Percentiles rank a stretch among this genome's conserved stretches.
These are phyloP conservation scores for Claviceps sp. DNA, from an alignment of 2,329 filamentous ascomycete species.

Conservation along the genomic window DNA sequence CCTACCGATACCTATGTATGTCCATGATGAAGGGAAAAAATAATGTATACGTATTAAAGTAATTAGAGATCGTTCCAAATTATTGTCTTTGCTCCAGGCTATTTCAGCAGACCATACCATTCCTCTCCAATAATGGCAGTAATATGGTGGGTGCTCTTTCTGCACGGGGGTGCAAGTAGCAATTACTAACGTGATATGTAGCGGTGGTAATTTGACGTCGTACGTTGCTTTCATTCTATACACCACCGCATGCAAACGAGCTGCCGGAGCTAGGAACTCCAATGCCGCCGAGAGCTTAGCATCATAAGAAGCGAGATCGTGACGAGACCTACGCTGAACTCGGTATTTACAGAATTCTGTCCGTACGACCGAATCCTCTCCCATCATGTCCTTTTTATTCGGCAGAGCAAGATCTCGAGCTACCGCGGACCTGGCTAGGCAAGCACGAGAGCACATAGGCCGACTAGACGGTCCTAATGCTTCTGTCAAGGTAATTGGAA, in stretches of 20 bases:
- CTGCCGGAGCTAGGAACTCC: neutral
- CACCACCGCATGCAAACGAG: neutral
- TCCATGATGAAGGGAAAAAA: no score
- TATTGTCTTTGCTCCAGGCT: neutral
- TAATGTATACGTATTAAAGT: neutral
- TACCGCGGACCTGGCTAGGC: slow-evolving; percentile 39
- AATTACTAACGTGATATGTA: neutral
- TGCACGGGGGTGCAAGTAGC: neutral
- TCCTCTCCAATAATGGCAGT: neutral
- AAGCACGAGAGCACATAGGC: slow-evolving; percentile 40
- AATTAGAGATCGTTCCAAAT: neutral
- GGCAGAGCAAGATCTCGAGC: slow-evolving; percentile 38
- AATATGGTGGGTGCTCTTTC: neutral
- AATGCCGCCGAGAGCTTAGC: neutral
- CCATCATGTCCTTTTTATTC: slow-evolving; percentile 41
- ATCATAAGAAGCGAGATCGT: neutral
- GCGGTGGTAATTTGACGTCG: slow-evolving; percentile 1
- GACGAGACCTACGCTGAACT: neutral
- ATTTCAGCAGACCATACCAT: neutral
- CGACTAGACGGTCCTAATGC: slow-evolving; percentile 37
- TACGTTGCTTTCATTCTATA: neutral
- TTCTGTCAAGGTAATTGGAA: slow-evolving; percentile 28
- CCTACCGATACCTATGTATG: no score
- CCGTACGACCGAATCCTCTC: neutral
- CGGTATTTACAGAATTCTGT: neutral